A percentile compares a stretch with the other conserved stretches of the same genome.
phyloP scores from a whole-genome alignment of 805 yeast species.

The Metschnikowia vanudenii region DNA sequence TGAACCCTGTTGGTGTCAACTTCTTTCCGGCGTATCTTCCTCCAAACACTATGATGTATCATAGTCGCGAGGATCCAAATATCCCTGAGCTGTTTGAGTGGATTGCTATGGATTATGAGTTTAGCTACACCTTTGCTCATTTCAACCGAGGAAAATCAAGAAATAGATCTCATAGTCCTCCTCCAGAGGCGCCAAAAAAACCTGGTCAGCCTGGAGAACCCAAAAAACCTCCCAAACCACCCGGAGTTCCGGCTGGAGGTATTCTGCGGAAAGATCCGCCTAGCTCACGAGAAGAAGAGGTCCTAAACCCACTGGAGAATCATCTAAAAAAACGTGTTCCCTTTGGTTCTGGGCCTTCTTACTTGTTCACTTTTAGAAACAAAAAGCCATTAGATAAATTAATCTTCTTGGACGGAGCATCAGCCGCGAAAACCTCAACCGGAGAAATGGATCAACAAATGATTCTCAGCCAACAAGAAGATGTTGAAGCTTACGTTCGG shows the following conservation, averaged over 20 bases:
- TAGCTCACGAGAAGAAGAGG: not conserved
- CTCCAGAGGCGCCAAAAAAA: not conserved
- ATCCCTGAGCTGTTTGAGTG: slow-evolving; percentile 54
- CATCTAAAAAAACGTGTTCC: not conserved
- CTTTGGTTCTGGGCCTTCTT: slow-evolving; percentile 3
- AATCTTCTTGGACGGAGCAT: slow-evolving; percentile 62
- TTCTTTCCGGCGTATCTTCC: slow-evolving; percentile 62
- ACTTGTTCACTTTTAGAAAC: slow-evolving; percentile 47
- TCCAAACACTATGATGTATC: slow-evolving; percentile 56
- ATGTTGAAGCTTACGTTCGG: slow-evolving; percentile 22
- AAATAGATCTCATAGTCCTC: not conserved
- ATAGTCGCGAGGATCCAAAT: slow-evolving; percentile 42
- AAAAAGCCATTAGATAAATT: slow-evolving; percentile 48
- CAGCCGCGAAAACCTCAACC: slow-evolving; percentile 56
- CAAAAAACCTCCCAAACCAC: not conserved
- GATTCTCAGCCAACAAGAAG: slow-evolving; percentile 23
- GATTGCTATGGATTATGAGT: slow-evolving; percentile 65
- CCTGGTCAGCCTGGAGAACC: slow-evolving; percentile 2
- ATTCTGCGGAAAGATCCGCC: slow-evolving; percentile 7
- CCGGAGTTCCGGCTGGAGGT: not conserved
- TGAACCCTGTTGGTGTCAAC: slow-evolving; percentile 56
- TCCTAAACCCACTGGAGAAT: not conserved
- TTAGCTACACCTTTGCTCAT: slow-evolving; percentile 51
- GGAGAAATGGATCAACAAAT: slow-evolving; percentile 59
- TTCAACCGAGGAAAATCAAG: slow-evolving; percentile 13